Evolutionary conservation across 768 basidiomycete species (phyloP).

Genomic region (Holtermanniella nyarrowii): DNA sequence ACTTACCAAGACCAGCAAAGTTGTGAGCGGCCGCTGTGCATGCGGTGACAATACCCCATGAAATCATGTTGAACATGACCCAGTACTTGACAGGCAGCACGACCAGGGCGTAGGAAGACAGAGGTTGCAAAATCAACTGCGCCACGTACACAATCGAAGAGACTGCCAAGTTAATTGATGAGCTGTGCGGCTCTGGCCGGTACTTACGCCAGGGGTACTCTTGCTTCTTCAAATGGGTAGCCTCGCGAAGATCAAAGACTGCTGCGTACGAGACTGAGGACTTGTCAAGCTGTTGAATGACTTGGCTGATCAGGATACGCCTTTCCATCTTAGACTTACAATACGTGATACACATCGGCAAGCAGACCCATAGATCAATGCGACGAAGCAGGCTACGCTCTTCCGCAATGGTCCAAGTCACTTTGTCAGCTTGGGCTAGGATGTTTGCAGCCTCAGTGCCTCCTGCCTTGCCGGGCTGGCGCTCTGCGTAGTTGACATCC

Average conservation of each 20-base stretch:
- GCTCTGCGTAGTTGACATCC: too few species aligned
- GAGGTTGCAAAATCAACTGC: slow-evolving; percentile 25
- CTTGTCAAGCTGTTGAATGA: slow-evolving; percentile 36
- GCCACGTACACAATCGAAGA: slow-evolving; percentile 31
- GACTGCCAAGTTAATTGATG: too few species aligned
- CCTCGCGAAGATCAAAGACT: slow-evolving; percentile 44
- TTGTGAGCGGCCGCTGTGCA: slow-evolving; percentile 17
- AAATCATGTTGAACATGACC: slow-evolving; percentile 31
- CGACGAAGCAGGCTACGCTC: too few species aligned
- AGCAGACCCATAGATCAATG: too few species aligned
- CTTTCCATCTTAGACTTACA: too few species aligned
- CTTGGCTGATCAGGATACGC: too few species aligned
- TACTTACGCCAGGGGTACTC: slow-evolving; percentile 47
- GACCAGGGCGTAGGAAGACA: slow-evolving; percentile 28
- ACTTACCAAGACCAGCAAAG: slow-evolving; percentile 9
- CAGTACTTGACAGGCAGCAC: slow-evolving; percentile 38
- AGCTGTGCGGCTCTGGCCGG: slow-evolving; percentile 21
- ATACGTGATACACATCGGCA: too few species aligned
- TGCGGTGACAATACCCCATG: slow-evolving; percentile 21
- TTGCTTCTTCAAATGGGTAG: slow-evolving; percentile 34
- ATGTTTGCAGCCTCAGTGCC: too few species aligned
- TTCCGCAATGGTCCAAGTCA: too few species aligned
- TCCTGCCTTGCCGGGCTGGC: too few species aligned
- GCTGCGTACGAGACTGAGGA: slow-evolving; percentile 48
- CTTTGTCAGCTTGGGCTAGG: too few species aligned